Conservation (phyloP, 2,329 filamentous ascomycete genomes). For the Monilinia laxa region DNA sequence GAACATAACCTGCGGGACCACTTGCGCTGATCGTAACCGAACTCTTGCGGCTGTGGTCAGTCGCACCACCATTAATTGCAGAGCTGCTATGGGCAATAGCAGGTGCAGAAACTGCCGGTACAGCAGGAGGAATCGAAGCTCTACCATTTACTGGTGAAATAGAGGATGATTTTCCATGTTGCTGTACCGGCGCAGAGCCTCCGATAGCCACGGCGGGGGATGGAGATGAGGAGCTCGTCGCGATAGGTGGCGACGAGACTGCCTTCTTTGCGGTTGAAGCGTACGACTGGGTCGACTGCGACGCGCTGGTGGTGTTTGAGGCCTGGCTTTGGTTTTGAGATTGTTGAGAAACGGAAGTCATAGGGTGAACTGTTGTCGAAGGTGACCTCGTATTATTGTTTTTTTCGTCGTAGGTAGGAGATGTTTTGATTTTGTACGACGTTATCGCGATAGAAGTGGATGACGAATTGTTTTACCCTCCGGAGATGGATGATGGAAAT, state of each 20-base stretch:
- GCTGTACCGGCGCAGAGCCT: constrained; percentile 52
- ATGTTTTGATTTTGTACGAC: constrained; percentile 32
- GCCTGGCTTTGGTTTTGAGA: constrained; percentile 46
- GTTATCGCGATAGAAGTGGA: constrained; percentile 33
- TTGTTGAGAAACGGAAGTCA: constrained; percentile 42
- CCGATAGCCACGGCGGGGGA: constrained; percentile 56
- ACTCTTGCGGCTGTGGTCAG: constrained; percentile 78
- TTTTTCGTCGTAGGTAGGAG: constrained; percentile 4
- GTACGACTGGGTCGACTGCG: constrained; percentile 60
- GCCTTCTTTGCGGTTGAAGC: constrained; percentile 67
- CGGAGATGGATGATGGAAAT: constrained; percentile 37
- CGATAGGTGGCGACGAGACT: constrained; percentile 59
- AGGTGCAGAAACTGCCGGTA: constrained; percentile 59
- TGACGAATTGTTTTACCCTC: constrained; percentile 19
- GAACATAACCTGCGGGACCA: constrained; percentile 70
- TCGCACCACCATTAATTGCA: constrained; percentile 66
- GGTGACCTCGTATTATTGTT: constrained; percentile 26
- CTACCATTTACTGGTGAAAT: constrained; percentile 85
- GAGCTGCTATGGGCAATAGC: constrained; percentile 62
- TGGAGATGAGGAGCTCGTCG: constrained; percentile 56
- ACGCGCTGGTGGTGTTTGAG: constrained; percentile 55
- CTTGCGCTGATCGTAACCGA: constrained; percentile 90
- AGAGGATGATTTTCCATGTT: constrained; percentile 64
- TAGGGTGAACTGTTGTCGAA: constrained; percentile 35
- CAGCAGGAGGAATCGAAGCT: constrained; percentile 66